phyloP scores from a whole-genome alignment of 208 protist genomes.

The Acanthamoeba rhysodes region DNA sequence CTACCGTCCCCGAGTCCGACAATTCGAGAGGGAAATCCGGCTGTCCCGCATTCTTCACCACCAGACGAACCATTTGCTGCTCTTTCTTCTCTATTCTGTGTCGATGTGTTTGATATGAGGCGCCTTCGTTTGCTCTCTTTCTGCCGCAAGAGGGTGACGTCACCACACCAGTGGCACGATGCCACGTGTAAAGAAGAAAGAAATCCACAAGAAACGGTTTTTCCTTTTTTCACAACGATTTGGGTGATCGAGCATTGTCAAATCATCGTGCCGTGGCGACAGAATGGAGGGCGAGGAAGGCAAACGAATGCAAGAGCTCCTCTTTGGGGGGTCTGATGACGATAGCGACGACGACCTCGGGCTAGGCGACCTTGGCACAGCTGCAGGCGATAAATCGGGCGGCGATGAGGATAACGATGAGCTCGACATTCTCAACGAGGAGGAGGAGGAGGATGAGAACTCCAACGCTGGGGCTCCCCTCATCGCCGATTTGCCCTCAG shows the following conservation, averaged over 20 bases:
- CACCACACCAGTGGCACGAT: too few relatives aligned
- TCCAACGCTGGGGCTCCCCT: too few relatives aligned
- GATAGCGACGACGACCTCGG: not conserved
- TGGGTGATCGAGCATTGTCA: not conserved
- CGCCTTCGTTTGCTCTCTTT: not conserved
- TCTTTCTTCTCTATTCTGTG: too few relatives aligned
- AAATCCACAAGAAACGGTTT: not conserved
- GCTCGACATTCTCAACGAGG: not conserved
- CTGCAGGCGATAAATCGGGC: not conserved
- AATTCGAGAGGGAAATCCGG: not conserved
- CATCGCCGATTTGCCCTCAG: too few relatives aligned
- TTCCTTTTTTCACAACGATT: too few relatives aligned
- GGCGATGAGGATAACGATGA: too few relatives aligned
- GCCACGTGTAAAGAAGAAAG: not conserved
- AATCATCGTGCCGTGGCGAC: not conserved
- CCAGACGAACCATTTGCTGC: not conserved
- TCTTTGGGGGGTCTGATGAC: slow-evolving; percentile 23
- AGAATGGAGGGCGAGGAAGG: not conserved
- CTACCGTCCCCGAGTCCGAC: not conserved
- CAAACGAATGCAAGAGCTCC: not conserved
- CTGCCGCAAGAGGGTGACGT: too few relatives aligned
- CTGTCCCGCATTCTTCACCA: slow-evolving; percentile 41
- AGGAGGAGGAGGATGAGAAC: too few relatives aligned
- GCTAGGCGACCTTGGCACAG: not conserved
- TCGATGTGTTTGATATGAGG: too few relatives aligned